These are phyloP conservation scores for Ophiobolus disseminans DNA, from an alignment of 2,329 filamentous ascomycete species.

Conservation along the genomic window DNA sequence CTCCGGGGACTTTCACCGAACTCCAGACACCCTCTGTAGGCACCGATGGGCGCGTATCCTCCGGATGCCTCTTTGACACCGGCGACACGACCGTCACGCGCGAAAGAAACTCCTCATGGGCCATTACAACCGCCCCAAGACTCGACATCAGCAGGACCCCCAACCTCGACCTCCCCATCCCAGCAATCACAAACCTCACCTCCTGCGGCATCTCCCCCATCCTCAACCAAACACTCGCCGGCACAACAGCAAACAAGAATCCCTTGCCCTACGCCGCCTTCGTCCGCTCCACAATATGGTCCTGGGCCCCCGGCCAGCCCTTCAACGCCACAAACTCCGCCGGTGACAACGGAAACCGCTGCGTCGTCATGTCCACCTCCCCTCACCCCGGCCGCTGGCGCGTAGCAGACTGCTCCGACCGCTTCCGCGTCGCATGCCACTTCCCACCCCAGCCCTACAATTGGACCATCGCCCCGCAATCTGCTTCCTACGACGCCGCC, in stretches of 20 bases:
- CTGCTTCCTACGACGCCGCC: conserved; percentile 54
- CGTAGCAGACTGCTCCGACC: conserved; percentile 61
- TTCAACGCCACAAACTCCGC: conserved; percentile 50
- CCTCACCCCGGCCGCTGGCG: conserved; percentile 63
- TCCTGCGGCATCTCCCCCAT: conserved; percentile 67
- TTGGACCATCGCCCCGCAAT: conserved; percentile 60
- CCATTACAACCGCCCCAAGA: conserved; percentile 27
- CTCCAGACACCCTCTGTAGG: conserved; percentile 39
- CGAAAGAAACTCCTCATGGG: conserved; percentile 59
- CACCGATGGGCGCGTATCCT: conserved; percentile 52
- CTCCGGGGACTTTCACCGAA: conserved; percentile 49
- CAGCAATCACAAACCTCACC: conserved; percentile 52
- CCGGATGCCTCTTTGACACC: conserved; percentile 62
- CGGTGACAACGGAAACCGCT: conserved; percentile 53
- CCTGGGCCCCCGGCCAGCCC: conserved; percentile 66
- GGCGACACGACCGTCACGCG: conserved; percentile 50
- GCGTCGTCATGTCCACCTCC: conserved; percentile 60
- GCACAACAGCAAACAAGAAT: conserved; percentile 58
- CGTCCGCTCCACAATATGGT: conserved; percentile 63
- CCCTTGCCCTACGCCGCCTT: conserved; percentile 59
- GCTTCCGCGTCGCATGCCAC: conserved; percentile 64
- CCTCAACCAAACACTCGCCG: conserved; percentile 63
- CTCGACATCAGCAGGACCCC: conserved; percentile 27
- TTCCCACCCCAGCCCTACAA: conserved; percentile 60
- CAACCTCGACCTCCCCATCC: conserved; percentile 31